phyloP scores from a whole-genome alignment of 192 early-diverging fungal species.

The Coemansia sp. region DNA sequence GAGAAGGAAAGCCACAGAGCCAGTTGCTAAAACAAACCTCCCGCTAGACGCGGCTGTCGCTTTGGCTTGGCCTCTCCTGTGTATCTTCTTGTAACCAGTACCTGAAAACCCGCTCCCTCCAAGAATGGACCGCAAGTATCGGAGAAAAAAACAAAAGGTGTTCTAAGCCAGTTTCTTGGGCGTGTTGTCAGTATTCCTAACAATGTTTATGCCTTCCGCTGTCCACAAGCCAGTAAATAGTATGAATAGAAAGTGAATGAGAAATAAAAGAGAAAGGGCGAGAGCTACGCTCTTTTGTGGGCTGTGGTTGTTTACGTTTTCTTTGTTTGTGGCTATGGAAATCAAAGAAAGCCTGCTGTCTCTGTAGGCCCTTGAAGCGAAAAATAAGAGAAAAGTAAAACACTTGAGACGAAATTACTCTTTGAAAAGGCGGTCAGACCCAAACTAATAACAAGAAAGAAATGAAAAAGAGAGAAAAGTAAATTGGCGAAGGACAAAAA shows the following conservation, averaged over 20 bases:
- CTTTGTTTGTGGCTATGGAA: conserved; percentile 1
- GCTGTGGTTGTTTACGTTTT: conserved; percentile 6
- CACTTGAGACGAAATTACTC: not conserved
- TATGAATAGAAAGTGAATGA: not conserved
- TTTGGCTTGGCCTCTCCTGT: not conserved
- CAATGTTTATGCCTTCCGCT: not conserved
- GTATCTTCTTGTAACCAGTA: too few species aligned
- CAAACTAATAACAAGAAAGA: too few species aligned
- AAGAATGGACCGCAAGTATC: not conserved
- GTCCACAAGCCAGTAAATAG: not conserved
- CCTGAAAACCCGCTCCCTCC: not conserved
- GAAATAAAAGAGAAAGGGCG: too few species aligned
- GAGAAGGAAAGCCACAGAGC: not conserved
- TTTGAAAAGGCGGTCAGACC: not conserved
- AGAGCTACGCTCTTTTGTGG: not conserved
- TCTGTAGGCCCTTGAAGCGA: not conserved
- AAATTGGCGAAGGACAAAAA: too few species aligned
- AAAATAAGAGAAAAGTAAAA: not conserved
- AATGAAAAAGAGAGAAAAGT: too few species aligned
- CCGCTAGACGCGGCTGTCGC: too few species aligned
- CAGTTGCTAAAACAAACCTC: not conserved
- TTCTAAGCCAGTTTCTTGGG: not conserved
- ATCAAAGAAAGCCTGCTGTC: not conserved
- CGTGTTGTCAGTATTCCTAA: not conserved
- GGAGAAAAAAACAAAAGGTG: not conserved